Percentiles rank a stretch among this genome's conserved stretches.
These are phyloP conservation scores for Melianthus villosus DNA, from an alignment of 441 rosid genomes.

Conservation along the genomic window DNA sequence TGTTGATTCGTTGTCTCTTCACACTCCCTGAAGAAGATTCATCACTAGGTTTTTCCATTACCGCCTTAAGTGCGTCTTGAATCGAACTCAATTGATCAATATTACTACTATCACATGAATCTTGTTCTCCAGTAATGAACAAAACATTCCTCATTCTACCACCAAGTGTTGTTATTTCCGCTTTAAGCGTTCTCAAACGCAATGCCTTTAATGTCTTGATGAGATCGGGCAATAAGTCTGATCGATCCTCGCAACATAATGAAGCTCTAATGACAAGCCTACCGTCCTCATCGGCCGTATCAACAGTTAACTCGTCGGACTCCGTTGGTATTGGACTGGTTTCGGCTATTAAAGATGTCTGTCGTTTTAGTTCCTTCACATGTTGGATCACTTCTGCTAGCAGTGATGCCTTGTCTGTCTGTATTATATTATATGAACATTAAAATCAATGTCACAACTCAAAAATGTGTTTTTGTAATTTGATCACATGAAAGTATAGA, in stretches of 20 bases:
- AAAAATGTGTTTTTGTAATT: neutral
- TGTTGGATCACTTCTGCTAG: constrained; percentile 94
- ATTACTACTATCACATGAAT: constrained; percentile 20
- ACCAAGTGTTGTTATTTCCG: constrained; percentile 81
- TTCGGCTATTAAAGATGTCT: constrained; percentile 64
- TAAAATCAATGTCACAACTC: neutral
- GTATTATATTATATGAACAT: neutral
- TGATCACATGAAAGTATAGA: neutral
- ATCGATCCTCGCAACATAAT: constrained; percentile 77
- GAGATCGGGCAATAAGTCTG: constrained; percentile 74
- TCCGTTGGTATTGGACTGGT: constrained; percentile 72
- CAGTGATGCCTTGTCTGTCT: constrained; percentile 96
- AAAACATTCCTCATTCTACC: constrained; percentile 79
- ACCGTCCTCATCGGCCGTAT: constrained; percentile 65
- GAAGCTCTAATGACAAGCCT: constrained; percentile 73
- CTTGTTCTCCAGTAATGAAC: constrained; percentile 72
- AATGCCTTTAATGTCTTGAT: constrained; percentile 66
- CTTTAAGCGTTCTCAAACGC: constrained; percentile 60
- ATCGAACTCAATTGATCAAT: constrained; percentile 37
- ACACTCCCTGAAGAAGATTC: constrained; percentile 58
- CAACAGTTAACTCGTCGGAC: constrained; percentile 65
- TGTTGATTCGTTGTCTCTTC: constrained; percentile 84
- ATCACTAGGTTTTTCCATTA: constrained; percentile 67
- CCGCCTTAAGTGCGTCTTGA: constrained; percentile 77
- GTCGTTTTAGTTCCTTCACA: constrained; percentile 71